These are phyloP conservation scores for Hondaea fermentalgiana DNA, from an alignment of 108 stramenopile species.

Conservation along the genomic window DNA sequence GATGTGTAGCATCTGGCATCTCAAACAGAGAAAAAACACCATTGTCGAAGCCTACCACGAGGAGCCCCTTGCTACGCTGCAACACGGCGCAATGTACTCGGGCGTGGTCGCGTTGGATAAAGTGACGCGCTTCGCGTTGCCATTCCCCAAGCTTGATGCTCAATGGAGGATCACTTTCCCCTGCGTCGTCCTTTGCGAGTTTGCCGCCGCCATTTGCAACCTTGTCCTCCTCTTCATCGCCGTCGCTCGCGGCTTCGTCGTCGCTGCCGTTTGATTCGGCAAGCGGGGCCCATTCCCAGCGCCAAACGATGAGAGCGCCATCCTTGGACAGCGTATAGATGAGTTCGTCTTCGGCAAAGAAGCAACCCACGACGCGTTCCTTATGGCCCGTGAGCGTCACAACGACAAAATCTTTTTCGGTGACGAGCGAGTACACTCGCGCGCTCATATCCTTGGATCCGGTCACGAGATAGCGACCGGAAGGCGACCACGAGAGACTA, in stretches of 20 bases:
- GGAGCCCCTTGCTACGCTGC: slow-evolving; percentile 53
- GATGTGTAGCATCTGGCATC: slow-evolving; percentile 57
- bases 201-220: background rate
- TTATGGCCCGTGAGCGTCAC: slow-evolving; percentile 74
- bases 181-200: background rate
- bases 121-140: slow-evolving; percentile 48
- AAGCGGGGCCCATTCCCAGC: background rate
- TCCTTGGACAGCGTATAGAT: slow-evolving; percentile 31
- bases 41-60: slow-evolving; percentile 76
- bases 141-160: slow-evolving; percentile 15
- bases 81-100: slow-evolving; percentile 54
- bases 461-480: slow-evolving; percentile 70
- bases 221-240: background rate
- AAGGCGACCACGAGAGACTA: slow-evolving; percentile 72
- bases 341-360: slow-evolving; percentile 43
- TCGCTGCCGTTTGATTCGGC: background rate
- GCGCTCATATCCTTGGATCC: slow-evolving; percentile 71
- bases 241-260: background rate
- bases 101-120: slow-evolving; percentile 66
- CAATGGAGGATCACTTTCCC: background rate
- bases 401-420: slow-evolving; percentile 63
- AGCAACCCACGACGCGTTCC: slow-evolving; percentile 60
- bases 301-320: slow-evolving; percentile 37
- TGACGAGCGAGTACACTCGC: slow-evolving; percentile 75
- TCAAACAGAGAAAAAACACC: slow-evolving; percentile 94